Percentiles rank a stretch among this genome's conserved stretches.
Evolutionary conservation across 805 yeast species (phyloP).

Genomic region (Huiozyma sinensis): DNA sequence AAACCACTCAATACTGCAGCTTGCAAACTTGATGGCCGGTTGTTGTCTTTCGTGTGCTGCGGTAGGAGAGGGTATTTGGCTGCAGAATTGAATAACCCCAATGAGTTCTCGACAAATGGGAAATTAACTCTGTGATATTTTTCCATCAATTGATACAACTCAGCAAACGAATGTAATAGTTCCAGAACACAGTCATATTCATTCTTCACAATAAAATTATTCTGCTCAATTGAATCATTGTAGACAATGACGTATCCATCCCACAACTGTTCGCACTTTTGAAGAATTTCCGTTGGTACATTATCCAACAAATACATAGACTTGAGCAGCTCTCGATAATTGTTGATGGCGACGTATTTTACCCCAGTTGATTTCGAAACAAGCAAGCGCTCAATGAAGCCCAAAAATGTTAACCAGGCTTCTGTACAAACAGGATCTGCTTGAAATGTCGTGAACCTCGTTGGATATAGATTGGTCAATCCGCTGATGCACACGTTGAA

Average conservation of each 20-base stretch:
- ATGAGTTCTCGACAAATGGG: conserved; percentile 36
- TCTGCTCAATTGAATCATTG: conserved; percentile 27
- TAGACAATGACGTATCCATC: conserved; percentile 34
- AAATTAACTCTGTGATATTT: conserved; percentile 25
- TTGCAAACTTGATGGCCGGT: conserved; percentile 56
- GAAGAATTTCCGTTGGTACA: conserved; percentile 23
- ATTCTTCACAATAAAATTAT: conserved; percentile 17
- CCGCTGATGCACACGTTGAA: conserved; percentile 54
- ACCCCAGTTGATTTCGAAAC: conserved; percentile 32
- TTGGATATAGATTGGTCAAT: conserved; percentile 46
- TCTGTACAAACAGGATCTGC: conserved; percentile 6
- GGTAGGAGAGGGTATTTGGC: conserved; percentile 68
- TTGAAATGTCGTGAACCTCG: conserved; percentile 35
- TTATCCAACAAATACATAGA: conserved; percentile 31
- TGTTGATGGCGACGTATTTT: conserved; percentile 39
- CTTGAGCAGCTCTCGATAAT: conserved; percentile 44
- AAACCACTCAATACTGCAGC: conserved; percentile 43
- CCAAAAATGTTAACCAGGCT: conserved; percentile 50
- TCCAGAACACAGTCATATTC: conserved; percentile 55
- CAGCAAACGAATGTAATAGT: conserved; percentile 42
- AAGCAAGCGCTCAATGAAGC: conserved; percentile 36
- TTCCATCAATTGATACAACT: conserved; percentile 32
- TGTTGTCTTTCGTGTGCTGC: conserved; percentile 41
- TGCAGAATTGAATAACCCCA: conserved; percentile 52
- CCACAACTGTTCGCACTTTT: conserved; percentile 43